Conservation (phyloP, 2,329 filamentous ascomycete genomes). For the Colletotrichum limetticola region DNA sequence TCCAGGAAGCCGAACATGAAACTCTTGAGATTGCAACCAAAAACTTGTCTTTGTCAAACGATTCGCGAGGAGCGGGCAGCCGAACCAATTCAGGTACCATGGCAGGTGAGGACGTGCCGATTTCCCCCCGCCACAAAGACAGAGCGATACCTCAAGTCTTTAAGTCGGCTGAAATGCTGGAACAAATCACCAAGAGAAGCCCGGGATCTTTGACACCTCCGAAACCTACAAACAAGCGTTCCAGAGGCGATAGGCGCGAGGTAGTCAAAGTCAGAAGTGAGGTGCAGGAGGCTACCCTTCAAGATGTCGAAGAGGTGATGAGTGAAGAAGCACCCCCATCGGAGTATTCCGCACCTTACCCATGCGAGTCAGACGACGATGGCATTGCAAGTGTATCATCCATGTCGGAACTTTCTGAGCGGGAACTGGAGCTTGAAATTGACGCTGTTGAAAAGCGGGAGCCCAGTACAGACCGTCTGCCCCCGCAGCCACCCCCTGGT, state of each 20-base stretch:
- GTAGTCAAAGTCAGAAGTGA: slow-evolving; percentile 29
- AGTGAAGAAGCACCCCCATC: slow-evolving; percentile 11
- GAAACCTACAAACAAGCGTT: neutral
- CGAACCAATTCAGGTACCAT: neutral
- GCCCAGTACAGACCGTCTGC: slow-evolving; percentile 31
- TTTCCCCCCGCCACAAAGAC: neutral
- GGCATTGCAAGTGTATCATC: slow-evolving; percentile 44
- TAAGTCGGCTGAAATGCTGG: neutral
- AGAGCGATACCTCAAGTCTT: neutral
- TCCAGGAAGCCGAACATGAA: slow-evolving; percentile 22
- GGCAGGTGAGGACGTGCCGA: neutral
- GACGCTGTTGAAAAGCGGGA: slow-evolving; percentile 33
- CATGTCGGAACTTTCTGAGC: slow-evolving; percentile 52
- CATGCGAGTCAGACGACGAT: slow-evolving; percentile 41
- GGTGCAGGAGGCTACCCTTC: slow-evolving; percentile 35
- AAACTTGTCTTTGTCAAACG: neutral
- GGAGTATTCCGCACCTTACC: slow-evolving; percentile 21
- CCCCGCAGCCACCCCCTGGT: slow-evolving; percentile 19
- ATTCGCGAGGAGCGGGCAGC: neutral
- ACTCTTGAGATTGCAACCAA: neutral
- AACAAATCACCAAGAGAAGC: neutral
- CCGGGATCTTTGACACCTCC: neutral
- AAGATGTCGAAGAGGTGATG: slow-evolving; percentile 35
- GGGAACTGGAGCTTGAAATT: slow-evolving; percentile 46
- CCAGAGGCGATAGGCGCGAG: neutral